A percentile compares a stretch with the other conserved stretches of the same genome.
phyloP scores from a whole-genome alignment of 768 basidiomycete species.

The Clitopilus passeckerianus region DNA sequence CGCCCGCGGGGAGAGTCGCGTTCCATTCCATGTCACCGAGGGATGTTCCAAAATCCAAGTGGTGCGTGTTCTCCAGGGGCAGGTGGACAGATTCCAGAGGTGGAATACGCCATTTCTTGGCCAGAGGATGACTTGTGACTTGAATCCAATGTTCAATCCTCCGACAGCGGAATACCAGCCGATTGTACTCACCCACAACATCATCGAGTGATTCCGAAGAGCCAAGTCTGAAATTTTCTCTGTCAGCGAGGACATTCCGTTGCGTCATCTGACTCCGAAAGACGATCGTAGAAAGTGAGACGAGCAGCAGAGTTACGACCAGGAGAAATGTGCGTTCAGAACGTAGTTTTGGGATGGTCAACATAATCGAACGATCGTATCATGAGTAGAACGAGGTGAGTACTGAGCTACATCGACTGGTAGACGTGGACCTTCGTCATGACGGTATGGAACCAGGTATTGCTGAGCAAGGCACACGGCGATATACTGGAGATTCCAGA shows the following conservation, averaged over 20 bases:
- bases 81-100: neutral
- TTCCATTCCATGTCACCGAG: constrained; percentile 16
- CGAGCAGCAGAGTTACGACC: neutral
- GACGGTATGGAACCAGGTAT: too few species aligned
- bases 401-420: too few species aligned
- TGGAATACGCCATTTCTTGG: neutral
- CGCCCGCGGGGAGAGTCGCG: constrained; percentile 22
- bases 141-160: neutral
- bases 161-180: neutral
- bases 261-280: neutral
- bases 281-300: neutral
- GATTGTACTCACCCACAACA: neutral
- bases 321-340: neutral
- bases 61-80: neutral
- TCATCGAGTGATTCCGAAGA: neutral
- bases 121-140: neutral
- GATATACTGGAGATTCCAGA: too few species aligned
- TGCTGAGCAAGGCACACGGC: too few species aligned
- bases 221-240: neutral
- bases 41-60: neutral
- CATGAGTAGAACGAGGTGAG: too few species aligned
- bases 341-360: too few species aligned
- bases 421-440: too few species aligned
- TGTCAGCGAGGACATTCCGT: neutral
- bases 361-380: too few species aligned